Evolutionary conservation across 345 rosid species (phyloP).

Genomic region (Aethionema arabicum): DNA sequence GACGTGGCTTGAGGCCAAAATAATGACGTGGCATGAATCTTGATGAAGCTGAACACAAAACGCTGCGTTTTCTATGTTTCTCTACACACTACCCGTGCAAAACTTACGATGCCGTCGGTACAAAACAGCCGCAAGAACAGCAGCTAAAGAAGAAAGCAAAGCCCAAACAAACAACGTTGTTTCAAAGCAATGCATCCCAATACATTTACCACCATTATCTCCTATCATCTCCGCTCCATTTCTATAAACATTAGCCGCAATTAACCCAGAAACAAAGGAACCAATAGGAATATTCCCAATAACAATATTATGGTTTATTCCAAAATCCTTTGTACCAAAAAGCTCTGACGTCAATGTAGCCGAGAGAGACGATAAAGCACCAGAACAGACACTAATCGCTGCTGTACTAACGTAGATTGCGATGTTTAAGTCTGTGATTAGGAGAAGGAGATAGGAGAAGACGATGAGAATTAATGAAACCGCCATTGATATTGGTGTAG

Average conservation of each 20-base stretch:
- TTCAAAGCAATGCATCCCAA: slow-evolving; percentile 64
- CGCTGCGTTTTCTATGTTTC: neutral
- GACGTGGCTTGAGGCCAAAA: too few species aligned
- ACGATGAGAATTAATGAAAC: slow-evolving; percentile 60
- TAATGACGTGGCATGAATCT: too few species aligned
- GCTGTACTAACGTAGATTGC: slow-evolving; percentile 68
- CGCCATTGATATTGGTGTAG: slow-evolving; percentile 60
- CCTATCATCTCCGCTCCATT: slow-evolving; percentile 27
- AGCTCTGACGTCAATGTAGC: slow-evolving; percentile 70
- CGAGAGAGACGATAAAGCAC: slow-evolving; percentile 75
- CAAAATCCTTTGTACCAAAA: slow-evolving; percentile 67
- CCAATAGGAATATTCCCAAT: slow-evolving; percentile 83
- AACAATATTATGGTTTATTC: slow-evolving; percentile 79
- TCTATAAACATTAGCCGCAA: slow-evolving; percentile 68
- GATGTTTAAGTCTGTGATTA: slow-evolving; percentile 38
- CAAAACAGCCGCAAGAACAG: slow-evolving; percentile 51
- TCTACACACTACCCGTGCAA: slow-evolving; percentile 35
- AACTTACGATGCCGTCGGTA: slow-evolving; percentile 54
- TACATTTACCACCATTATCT: slow-evolving; percentile 47
- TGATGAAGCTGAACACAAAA: neutral
- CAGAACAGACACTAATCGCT: slow-evolving; percentile 60
- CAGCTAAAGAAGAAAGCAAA: slow-evolving; percentile 52
- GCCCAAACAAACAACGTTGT: slow-evolving; percentile 74
- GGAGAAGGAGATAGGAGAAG: slow-evolving; percentile 53
- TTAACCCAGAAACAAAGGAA: slow-evolving; percentile 63